These are phyloP conservation scores for Zygosaccharomyces sapae DNA, from an alignment of 1,139 yeast genomes.

Conservation along the genomic window DNA sequence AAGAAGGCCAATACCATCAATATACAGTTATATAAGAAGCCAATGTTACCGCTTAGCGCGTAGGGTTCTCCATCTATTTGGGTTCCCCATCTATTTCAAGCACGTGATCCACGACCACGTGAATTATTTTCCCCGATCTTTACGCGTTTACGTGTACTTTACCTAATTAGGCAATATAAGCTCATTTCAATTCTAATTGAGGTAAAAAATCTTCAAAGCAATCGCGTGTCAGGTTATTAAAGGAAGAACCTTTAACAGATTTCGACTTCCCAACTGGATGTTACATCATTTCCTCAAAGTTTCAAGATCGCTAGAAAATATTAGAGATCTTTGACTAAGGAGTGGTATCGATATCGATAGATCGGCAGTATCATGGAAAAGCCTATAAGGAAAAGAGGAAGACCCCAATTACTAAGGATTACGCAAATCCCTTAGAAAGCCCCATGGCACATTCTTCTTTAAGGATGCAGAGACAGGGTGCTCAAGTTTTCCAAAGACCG, in stretches of 20 bases:
- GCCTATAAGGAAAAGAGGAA: slow-evolving; percentile 30
- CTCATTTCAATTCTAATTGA: slow-evolving; percentile 2
- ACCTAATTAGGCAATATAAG: not conserved
- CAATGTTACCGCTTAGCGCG: too few species aligned
- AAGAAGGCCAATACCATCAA: too few species aligned
- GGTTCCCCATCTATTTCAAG: too few species aligned
- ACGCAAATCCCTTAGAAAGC: slow-evolving; percentile 34
- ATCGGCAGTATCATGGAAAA: slow-evolving; percentile 11
- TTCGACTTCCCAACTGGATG: not conserved
- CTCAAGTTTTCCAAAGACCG: slow-evolving; percentile 32
- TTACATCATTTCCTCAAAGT: not conserved
- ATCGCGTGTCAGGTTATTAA: slow-evolving; percentile 5
- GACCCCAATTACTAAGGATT: slow-evolving; percentile 37
- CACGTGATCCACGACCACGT: too few species aligned
- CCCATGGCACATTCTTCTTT: slow-evolving; percentile 38
- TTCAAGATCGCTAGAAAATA: not conserved
- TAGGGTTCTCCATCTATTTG: too few species aligned
- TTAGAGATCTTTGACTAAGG: too few species aligned
- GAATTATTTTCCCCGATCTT: too few species aligned
- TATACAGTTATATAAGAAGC: too few species aligned
- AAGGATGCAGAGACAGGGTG: slow-evolving; percentile 32
- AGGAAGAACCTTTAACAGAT: slow-evolving; percentile 3
- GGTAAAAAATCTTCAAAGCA: slow-evolving; percentile 5
- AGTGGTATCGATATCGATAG: not conserved
- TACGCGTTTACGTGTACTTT: not conserved